Evolutionary conservation across 2,329 filamentous ascomycete species (phyloP), one percentile per base, ranked within the genome.

Genomic region (Bimuria novae-zelandiae): DNA sequence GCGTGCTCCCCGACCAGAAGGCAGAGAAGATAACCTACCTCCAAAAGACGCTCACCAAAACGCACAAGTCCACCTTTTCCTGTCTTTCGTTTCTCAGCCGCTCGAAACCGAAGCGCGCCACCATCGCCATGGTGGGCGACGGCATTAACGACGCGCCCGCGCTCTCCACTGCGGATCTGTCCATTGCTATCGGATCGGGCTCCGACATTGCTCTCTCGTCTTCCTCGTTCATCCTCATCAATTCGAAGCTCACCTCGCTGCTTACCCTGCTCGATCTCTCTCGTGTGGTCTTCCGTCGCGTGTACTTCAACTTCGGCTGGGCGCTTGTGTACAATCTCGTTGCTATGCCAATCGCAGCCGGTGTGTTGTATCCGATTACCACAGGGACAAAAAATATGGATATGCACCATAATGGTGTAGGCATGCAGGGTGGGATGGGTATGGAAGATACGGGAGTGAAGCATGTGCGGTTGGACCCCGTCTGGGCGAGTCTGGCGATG

Each of bases 401-500:
- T 63, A 68, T 58, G 69, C 72, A 58, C 50, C 67, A 69, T 46
- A 59, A 70, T 32, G 67, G 65, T 4, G 40, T 69, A 3, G 66
- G 59, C 0, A 69, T 69, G 68, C 58, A 68, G 37, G 67, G 58
- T 2, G 65, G 64, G 1, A 64, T 69, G 67, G 71, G 65, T 21
- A 79, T 78, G 41, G 70, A 72, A 3, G 65, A 69, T 16, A 51
- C 46, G 7, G 68, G 65, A 1, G 81, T 79, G 1, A 69, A 70
- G 25, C 88, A 89, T 68, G 74, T 91, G 17, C 77, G 83, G 55
- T 75, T 92, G 41, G 87, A 90, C 70, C 89, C 89, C 0, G 89
- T 89, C 1, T 97, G 92, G 92, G 93, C 92, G 4, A 88, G 87
- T 60, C 75, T 96, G 70, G 92, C 92, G 1, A 97, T 97, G 93